Evolutionary conservation across 2,329 filamentous ascomycete genomes (phyloP), one percentile per base, ranked within the genome.

Genomic region (Sporothrix pallida): DNA sequence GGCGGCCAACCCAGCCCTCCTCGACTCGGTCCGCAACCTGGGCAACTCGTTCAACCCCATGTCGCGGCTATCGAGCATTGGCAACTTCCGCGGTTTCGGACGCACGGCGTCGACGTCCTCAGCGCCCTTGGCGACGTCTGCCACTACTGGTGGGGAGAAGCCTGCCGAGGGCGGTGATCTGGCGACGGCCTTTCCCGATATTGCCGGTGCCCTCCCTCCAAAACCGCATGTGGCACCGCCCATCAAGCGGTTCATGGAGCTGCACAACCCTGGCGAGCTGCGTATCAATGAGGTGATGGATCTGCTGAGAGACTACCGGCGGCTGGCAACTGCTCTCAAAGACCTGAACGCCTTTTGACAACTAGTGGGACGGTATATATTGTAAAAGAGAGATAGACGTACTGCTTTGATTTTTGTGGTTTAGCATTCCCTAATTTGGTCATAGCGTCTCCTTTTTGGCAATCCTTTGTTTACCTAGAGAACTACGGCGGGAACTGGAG

Each of bases 11-110:
- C 90, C 91, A 2, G 90, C 92, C 44, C 82, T 90, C 13, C 88
- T 97, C 1, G 93, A 97, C 76, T 93, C 93, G 13, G 91, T 97
- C 84, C 90, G 93, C 72, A 95, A 88, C 80, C 87, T 97, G 75
- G 91, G 93, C 52, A 96, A 88, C 80, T 91, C 91, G 0, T 84
- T 97, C 48, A 97, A 97, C 78, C 94, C 94, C 2, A 91, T 97
- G 80, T 93, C 90, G 62, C 89, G 93, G 70, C 88, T 97, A 70
- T 90, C 92, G 9, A 87, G 90, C 48, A 94, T 96, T 80, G 88
- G 88, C 73, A 87, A 91, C 79, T 91, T 97, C 77, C 89, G 92
- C 73, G 91, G 90, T 0, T 95, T 97, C 78, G 92, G 93, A 0
- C 85, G 91, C 71, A 82, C 84, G 26, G 81, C 84, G 23, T 82